Percentiles rank a stretch among this genome's conserved stretches.
Evolutionary conservation across 345 rosid genomes (phyloP).

Genomic region (Stellera chamaejasme): DNA sequence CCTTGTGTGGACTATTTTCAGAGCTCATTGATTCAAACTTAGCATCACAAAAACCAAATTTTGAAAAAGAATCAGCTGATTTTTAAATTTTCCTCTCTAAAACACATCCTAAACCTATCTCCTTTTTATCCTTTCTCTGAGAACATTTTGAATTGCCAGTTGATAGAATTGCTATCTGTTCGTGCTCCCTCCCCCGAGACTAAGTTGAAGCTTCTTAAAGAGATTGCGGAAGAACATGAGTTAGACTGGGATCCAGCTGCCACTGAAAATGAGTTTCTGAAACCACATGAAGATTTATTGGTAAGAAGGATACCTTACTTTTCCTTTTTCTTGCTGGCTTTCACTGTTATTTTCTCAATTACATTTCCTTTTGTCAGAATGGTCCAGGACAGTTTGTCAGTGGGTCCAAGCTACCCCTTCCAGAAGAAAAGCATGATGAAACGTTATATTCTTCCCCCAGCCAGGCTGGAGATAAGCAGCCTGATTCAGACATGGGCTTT

Average conservation of each 20-base stretch:
- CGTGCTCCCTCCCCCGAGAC: constrained; percentile 75
- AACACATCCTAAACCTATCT: not conserved
- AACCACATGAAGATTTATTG: constrained; percentile 82
- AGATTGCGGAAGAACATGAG: constrained; percentile 91
- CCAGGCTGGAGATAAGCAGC: constrained; percentile 27
- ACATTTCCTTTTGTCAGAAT: constrained; percentile 36
- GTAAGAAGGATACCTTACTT: constrained; percentile 31
- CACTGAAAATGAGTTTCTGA: constrained; percentile 75
- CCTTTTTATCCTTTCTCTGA: no score
- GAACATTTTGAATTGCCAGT: constrained; percentile 29
- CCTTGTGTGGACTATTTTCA: not conserved
- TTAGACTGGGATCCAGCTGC: constrained; percentile 91
- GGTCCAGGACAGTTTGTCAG: constrained; percentile 71
- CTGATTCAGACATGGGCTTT: constrained; percentile 48
- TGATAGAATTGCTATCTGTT: constrained; percentile 79
- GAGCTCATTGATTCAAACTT: not conserved
- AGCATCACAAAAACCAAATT: no score
- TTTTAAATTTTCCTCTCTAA: constrained; percentile 9
- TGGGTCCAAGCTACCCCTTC: constrained; percentile 70
- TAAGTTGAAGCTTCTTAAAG: constrained; percentile 84
- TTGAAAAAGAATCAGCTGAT: not conserved
- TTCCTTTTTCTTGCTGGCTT: constrained; percentile 1
- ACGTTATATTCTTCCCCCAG: constrained; percentile 20
- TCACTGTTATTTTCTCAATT: constrained; percentile 17
- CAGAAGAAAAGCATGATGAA: constrained; percentile 57